Percentiles rank a stretch among this genome's conserved stretches.
These are phyloP conservation scores for Cercospora janseana DNA, from an alignment of 2,329 filamentous ascomycete species.

Conservation along the genomic window DNA sequence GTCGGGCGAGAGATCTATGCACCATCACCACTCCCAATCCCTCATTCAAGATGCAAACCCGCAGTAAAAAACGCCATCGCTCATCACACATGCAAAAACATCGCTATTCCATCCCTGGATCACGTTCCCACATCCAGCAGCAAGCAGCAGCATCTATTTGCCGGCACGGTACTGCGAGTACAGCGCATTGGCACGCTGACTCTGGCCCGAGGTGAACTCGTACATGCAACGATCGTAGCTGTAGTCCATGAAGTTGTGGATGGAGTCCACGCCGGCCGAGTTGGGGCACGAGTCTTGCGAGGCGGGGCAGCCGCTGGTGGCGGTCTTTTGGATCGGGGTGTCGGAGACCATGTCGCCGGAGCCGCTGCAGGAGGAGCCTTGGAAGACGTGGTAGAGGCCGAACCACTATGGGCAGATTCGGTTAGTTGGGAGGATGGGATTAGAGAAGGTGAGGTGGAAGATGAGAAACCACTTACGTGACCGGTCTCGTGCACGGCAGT, in stretches of 20 bases:
- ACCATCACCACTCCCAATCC: too few relatives aligned
- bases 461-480: conserved; percentile 27
- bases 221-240: conserved; percentile 28
- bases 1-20: too few relatives aligned
- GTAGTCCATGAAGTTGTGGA: conserved; percentile 55
- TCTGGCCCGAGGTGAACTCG: conserved; percentile 26
- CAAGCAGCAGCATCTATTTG: conserved; percentile 22
- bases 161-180: conserved; percentile 26
- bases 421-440: background rate
- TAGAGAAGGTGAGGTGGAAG: background rate
- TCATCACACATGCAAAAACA: too few relatives aligned
- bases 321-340: conserved; percentile 40
- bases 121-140: too few relatives aligned
- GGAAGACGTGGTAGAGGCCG: conserved; percentile 46
- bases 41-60: too few relatives aligned
- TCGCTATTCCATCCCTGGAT: too few relatives aligned
- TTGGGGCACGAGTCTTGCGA: conserved; percentile 50
- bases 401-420: conserved; percentile 35
- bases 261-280: conserved; percentile 46
- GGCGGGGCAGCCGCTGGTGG: conserved; percentile 52
- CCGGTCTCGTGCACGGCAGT: conserved; percentile 48
- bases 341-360: conserved; percentile 46
- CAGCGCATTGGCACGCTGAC: conserved; percentile 22
- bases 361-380: conserved; percentile 43
- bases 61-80: too few relatives aligned